Percentiles rank a stretch among this genome's conserved stretches.
phyloP scores from a whole-genome alignment of 78 protist genomes.

The Dictyostelium brefeldianum region DNA sequence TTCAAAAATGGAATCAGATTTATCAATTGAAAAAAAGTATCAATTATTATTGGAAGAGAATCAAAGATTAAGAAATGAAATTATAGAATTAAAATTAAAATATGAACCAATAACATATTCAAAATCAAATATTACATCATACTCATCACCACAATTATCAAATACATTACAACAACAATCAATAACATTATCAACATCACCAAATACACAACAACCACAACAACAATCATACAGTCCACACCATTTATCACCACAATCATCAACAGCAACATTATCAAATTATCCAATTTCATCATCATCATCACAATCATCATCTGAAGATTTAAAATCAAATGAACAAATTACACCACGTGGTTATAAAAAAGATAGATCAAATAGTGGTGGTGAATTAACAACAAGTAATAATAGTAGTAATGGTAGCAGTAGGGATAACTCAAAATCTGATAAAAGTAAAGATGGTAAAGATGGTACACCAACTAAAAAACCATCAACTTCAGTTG shows the following conservation, averaged over 20 bases:
- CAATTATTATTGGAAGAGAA: constrained; percentile 23
- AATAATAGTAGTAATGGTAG: not conserved
- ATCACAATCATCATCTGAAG: constrained; percentile 1
- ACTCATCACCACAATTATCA: not conserved
- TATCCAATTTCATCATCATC: not conserved
- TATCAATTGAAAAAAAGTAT: constrained; percentile 23
- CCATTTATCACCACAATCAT: not conserved
- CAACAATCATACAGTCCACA: not conserved
- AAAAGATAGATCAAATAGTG: not conserved
- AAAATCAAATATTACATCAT: not conserved
- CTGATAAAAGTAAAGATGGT: not conserved
- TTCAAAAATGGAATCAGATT: not conserved
- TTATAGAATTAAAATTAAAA: constrained; percentile 13
- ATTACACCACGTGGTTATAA: not conserved
- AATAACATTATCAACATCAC: not conserved
- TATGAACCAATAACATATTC: not conserved
- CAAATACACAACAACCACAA: not conserved
- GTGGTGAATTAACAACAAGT: not conserved
- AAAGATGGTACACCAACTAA: not conserved
- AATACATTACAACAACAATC: not conserved
- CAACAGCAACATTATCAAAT: constrained; percentile 12
- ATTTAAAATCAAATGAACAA: not conserved
- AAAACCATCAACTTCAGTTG: not conserved
- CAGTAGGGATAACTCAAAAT: not conserved
- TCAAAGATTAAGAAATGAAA: constrained; percentile 6